Evolutionary conservation across 495 filamentous ascomycete genomes (phyloP), one percentile per base, ranked within the genome.

Genomic region (Pseudevernia furfuracea): DNA sequence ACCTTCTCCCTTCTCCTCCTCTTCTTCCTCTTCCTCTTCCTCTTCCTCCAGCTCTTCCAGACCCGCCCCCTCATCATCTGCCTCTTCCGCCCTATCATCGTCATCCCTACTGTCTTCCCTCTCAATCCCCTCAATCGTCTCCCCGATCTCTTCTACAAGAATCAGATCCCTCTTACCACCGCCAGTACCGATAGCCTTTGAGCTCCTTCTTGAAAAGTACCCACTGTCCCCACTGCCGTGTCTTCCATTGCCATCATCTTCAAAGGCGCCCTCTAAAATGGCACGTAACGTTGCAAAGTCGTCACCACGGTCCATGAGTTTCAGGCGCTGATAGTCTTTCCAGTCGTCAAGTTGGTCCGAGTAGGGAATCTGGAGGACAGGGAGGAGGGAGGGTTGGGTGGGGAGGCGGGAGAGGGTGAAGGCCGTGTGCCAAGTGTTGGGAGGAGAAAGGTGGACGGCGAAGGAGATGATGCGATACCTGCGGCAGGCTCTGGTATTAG

Each of bases 321-420:
- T 61, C 21, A 66, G 39, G 9, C 30, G 59, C 23, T 60, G 39
- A 41, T 69, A 71, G 30, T 71, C 69, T 55, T 64, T 58, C 69
- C 69, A 71, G 57, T 71, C 69, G 46, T 71, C 69, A 5, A 69
- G 32, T 49, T 71, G 62, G 53, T 71, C 67, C 2, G 67, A 30
- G 17, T 30, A 67, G 17, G 69, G 69, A 41, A 61, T 21, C 9
- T 19, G 15, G 23, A 68, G 64, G 59, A 59, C 61, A 25, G 23
- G 49, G 4, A 59, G 57, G 11, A 69, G 57, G 21, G 67, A 41
- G 21, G 48, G 57, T 61, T 67, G 69, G 15, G 55, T 44, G 3
- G 5, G 4, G 25, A 66, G 32, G 41, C 69, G 62, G 19, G 32
- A 30, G 30, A 71, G 59, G 1, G 59, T 38, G 46, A 67, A 69